Evolutionary conservation across 495 filamentous ascomycete species (phyloP).

Genomic region (Aspergillus funiculosus): DNA sequence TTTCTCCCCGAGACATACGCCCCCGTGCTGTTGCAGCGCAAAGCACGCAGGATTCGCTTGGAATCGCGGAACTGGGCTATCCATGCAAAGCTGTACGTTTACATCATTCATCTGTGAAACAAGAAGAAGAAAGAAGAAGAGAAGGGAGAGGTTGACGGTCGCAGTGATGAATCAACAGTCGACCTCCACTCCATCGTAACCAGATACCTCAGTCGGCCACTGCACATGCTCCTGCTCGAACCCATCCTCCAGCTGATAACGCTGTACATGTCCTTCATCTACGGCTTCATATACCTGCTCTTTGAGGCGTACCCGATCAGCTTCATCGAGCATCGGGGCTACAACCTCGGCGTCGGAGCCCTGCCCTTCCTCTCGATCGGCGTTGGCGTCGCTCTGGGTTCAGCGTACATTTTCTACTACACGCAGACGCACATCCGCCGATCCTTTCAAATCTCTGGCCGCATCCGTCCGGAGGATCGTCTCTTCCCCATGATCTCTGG

Average conservation of each 20-base stretch:
- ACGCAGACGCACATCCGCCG: conserved; percentile 33
- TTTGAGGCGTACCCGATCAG: conserved; percentile 51
- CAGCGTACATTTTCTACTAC: conserved; percentile 43
- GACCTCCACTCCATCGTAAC: conserved; percentile 31
- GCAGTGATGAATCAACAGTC: conserved; percentile 18
- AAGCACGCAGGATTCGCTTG: conserved; percentile 45
- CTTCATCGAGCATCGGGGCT: conserved; percentile 44
- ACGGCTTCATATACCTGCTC: conserved; percentile 36
- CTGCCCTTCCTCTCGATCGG: conserved; percentile 52
- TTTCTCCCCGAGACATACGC: conserved; percentile 51
- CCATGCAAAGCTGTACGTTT: conserved; percentile 21
- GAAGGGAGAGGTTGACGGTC: no score
- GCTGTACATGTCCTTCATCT: conserved; percentile 34
- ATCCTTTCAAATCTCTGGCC: conserved; percentile 18
- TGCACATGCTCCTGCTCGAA: conserved; percentile 31
- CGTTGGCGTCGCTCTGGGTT: conserved; percentile 42
- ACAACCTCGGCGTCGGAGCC: conserved; percentile 36
- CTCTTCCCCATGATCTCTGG: conserved; percentile 49
- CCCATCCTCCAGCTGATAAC: conserved; percentile 36
- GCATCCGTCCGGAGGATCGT: conserved; percentile 43
- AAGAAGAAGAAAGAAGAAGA: no score
- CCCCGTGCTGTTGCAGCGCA: conserved; percentile 43
- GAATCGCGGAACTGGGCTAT: conserved; percentile 54
- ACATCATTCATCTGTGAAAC: no score
- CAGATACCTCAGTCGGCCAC: conserved; percentile 30